These are phyloP conservation scores for Hypholoma fasciculare DNA, from an alignment of 768 basidiomycete species.

Conservation along the genomic window DNA sequence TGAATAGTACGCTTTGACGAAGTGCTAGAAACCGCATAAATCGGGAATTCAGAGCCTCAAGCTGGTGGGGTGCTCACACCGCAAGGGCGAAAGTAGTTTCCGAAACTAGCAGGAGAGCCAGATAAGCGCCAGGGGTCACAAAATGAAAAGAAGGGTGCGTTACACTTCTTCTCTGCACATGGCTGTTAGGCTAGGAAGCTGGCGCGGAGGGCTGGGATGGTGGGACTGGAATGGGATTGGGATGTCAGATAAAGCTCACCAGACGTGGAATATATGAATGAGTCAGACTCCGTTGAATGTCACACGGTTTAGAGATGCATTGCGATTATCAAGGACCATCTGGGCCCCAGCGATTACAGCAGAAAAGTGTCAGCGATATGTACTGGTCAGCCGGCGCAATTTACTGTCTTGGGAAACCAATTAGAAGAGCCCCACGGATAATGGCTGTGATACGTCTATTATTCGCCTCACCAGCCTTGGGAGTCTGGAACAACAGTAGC, in stretches of 20 bases:
- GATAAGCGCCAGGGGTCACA: slow-evolving; percentile 4
- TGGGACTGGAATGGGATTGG: slow-evolving; percentile 14
- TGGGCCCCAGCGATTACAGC: too few relatives aligned
- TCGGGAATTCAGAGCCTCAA: not conserved
- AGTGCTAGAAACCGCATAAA: slow-evolving; percentile 44
- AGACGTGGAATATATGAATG: slow-evolving; percentile 20
- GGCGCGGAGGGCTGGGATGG: slow-evolving; percentile 18
- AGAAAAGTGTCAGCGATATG: too few relatives aligned
- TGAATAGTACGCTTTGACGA: slow-evolving; percentile 60
- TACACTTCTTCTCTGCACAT: slow-evolving; percentile 68
- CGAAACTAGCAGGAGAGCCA: slow-evolving; percentile 28
- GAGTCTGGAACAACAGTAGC: too few relatives aligned
- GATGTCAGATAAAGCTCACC: slow-evolving; percentile 24
- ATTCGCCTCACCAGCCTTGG: too few relatives aligned
- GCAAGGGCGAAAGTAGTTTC: slow-evolving; percentile 44
- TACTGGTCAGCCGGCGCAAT: too few relatives aligned
- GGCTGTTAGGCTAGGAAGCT: not conserved
- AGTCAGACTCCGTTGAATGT: slow-evolving; percentile 21
- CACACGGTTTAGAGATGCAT: slow-evolving; percentile 28
- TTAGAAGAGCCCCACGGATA: too few relatives aligned
- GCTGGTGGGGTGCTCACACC: slow-evolving; percentile 17
- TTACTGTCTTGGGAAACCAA: too few relatives aligned
- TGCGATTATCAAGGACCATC: too few relatives aligned
- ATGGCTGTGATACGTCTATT: too few relatives aligned
- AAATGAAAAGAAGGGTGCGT: slow-evolving; percentile 13